These are phyloP conservation scores for Aspergillus sp. DNA, from an alignment of 2,329 filamentous ascomycete genomes.

Conservation along the genomic window DNA sequence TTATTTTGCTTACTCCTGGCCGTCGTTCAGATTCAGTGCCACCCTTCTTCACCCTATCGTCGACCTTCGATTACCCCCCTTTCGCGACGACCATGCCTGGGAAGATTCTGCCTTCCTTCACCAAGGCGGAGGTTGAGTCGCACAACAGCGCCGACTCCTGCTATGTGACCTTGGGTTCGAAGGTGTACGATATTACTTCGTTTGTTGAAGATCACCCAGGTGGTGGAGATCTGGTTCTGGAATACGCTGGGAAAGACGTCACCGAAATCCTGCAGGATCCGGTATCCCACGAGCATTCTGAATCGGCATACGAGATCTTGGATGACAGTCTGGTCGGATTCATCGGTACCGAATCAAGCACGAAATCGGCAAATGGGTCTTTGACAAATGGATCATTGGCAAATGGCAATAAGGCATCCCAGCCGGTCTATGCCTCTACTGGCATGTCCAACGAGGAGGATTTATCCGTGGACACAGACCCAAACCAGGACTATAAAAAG, in stretches of 20 bases:
- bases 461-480: slow-evolving; percentile 80
- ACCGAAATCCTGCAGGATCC: slow-evolving; percentile 78
- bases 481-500: slow-evolving; percentile 71
- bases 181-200: slow-evolving; percentile 92
- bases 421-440: slow-evolving; percentile 56
- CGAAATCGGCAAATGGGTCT: slow-evolving; percentile 43
- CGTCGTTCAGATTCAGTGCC: neutral
- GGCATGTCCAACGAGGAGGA: slow-evolving; percentile 91
- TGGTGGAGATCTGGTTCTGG: slow-evolving; percentile 80
- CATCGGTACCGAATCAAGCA: slow-evolving; percentile 60
- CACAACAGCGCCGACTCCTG: slow-evolving; percentile 81
- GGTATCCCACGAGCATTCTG: slow-evolving; percentile 79
- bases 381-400: slow-evolving; percentile 28
- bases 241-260: slow-evolving; percentile 87
- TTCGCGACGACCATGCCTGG: slow-evolving; percentile 64
- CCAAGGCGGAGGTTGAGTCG: slow-evolving; percentile 73
- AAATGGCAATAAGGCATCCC: slow-evolving; percentile 29
- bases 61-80: neutral
- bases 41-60: neutral
- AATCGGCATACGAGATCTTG: slow-evolving; percentile 92
- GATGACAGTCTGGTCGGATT: slow-evolving; percentile 86
- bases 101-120: slow-evolving; percentile 78
- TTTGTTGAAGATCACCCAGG: slow-evolving; percentile 91
- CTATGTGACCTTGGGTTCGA: slow-evolving; percentile 85
- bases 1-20: slow-evolving; percentile 7